Evolutionary conservation across 805 yeast species (phyloP), one percentile per base, ranked within the genome.

Genomic region (Metschnikowia gelsemii): DNA sequence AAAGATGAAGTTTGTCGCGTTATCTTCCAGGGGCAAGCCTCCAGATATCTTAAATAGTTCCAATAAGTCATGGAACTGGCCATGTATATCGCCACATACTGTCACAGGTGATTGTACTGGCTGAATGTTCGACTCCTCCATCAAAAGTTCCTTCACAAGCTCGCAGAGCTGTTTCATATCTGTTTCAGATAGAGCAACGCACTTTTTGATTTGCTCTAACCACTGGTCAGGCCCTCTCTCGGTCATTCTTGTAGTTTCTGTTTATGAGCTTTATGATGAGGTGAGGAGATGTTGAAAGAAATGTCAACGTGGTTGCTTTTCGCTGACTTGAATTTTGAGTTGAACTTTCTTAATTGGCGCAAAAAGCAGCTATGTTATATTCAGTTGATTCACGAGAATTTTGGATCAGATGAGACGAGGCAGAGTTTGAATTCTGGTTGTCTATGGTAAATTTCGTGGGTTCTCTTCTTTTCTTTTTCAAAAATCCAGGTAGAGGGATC

Each of bases 81-180:
- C 99, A 64, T 91, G 99, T 55, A 91, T 93, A 66, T 91, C 99
- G 59, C 95, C 97, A 69, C 96, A 89, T 1, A 89, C 96, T 0
- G 96, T 88, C 5, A 89, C 97, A 1, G 97, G 97, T 21, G 88
- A 79, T 57, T 82, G 84, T 2, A 89, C 96, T 0, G 96, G 96
- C 59, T 89, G 96, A 48, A 90, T 88, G 61, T 90, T 90, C 30
- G 93, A 84, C 57, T 89, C 97, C 61, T 91, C 98, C 97, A 93
- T 93, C 46, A 91, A 66, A 26, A 91, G 72, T 61, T 90, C 97
- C 63, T 93, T 91, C 35, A 91, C 96, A 72, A 84, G 79, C 66
- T 93, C 99, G 65, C 99, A 91, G 32, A 91, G 74, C 57, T 87
- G 95, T 60, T 93, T 93, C 97, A 91, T 91, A 61, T 91, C 98